Conservation (phyloP, 192 early-diverging fungal genomes). For the Coemansia aciculifera region DNA sequence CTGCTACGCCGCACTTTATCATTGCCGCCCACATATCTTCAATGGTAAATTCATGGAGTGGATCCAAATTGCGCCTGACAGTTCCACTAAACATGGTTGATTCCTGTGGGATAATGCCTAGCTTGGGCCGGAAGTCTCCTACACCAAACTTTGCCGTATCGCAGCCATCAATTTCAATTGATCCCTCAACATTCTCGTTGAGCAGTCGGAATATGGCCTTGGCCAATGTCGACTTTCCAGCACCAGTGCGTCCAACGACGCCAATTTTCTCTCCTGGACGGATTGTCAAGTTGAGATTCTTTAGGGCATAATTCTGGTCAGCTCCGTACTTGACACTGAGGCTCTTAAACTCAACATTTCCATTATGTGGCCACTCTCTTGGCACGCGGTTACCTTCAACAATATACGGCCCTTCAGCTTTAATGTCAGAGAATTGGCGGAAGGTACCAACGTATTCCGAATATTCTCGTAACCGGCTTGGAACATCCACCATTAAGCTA, state of each 20-base stretch:
- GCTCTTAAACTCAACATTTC: slow-evolving; percentile 59
- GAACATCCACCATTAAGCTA: no score
- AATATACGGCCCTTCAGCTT: slow-evolving; percentile 34
- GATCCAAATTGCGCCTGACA: slow-evolving; percentile 67
- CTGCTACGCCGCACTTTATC: slow-evolving; percentile 14
- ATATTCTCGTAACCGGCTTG: no score
- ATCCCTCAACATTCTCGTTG: slow-evolving; percentile 54
- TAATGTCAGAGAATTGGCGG: slow-evolving; percentile 22
- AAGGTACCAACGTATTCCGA: no score
- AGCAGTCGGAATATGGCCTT: slow-evolving; percentile 67
- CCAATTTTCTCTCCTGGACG: slow-evolving; percentile 62
- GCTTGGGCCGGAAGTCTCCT: slow-evolving; percentile 38
- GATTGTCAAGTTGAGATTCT: slow-evolving; percentile 60
- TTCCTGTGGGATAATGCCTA: slow-evolving; percentile 70
- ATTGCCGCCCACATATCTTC: slow-evolving; percentile 65
- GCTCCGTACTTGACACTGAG: slow-evolving; percentile 63
- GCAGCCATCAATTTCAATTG: slow-evolving; percentile 69
- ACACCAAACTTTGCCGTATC: slow-evolving; percentile 65
- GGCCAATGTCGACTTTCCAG: slow-evolving; percentile 65
- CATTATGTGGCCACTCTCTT: slow-evolving; percentile 61
- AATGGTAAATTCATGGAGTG: slow-evolving; percentile 52
- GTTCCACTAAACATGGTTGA: slow-evolving; percentile 64
- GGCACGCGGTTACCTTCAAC: slow-evolving; percentile 32
- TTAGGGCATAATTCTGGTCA: slow-evolving; percentile 56
- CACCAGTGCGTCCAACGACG: slow-evolving; percentile 78